These are phyloP conservation scores for Samsoniella hepiali DNA, from an alignment of 2,329 filamentous ascomycete species.

Conservation along the genomic window DNA sequence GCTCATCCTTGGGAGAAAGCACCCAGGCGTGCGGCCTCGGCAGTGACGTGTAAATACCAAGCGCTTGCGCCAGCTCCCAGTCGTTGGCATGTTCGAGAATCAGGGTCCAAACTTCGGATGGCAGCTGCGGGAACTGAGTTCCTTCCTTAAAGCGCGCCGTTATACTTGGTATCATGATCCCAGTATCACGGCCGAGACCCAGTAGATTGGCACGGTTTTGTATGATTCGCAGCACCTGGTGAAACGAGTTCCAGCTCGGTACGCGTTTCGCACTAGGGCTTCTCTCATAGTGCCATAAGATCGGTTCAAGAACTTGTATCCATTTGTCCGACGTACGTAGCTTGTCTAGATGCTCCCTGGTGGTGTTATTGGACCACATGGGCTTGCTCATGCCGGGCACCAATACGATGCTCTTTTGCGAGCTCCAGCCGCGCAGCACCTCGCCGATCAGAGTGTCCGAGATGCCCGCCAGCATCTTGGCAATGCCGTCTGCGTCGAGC, in stretches of 20 bases:
- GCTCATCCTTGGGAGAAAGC: slow-evolving; percentile 57
- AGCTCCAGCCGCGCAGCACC: slow-evolving; percentile 81
- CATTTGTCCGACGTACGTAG: slow-evolving; percentile 75
- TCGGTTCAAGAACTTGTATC: slow-evolving; percentile 76
- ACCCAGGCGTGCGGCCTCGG: slow-evolving; percentile 75
- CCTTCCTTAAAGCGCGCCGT: slow-evolving; percentile 33
- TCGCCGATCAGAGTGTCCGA: slow-evolving; percentile 78
- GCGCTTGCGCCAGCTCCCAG: slow-evolving; percentile 65
- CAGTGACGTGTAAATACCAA: slow-evolving; percentile 30
- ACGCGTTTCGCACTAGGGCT: slow-evolving; percentile 48
- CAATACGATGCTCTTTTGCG: slow-evolving; percentile 78
- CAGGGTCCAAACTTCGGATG: slow-evolving; percentile 84
- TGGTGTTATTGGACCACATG: slow-evolving; percentile 90
- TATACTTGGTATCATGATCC: slow-evolving; percentile 45
- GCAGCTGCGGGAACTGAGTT: slow-evolving; percentile 51
- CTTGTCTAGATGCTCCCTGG: slow-evolving; percentile 81
- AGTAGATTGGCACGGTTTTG: slow-evolving; percentile 75
- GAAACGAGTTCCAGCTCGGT: slow-evolving; percentile 62
- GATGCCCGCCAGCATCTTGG: slow-evolving; percentile 82
- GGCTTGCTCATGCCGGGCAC: slow-evolving; percentile 85
- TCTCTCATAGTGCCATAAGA: slow-evolving; percentile 75
- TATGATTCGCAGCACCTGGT: slow-evolving; percentile 69
- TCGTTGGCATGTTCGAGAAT: slow-evolving; percentile 81
- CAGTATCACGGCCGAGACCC: slow-evolving; percentile 69
- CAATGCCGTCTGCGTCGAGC: slow-evolving; percentile 78